Conservation (phyloP, 1,139 yeast species). For the Saccharomycopsis crataegensis region DNA sequence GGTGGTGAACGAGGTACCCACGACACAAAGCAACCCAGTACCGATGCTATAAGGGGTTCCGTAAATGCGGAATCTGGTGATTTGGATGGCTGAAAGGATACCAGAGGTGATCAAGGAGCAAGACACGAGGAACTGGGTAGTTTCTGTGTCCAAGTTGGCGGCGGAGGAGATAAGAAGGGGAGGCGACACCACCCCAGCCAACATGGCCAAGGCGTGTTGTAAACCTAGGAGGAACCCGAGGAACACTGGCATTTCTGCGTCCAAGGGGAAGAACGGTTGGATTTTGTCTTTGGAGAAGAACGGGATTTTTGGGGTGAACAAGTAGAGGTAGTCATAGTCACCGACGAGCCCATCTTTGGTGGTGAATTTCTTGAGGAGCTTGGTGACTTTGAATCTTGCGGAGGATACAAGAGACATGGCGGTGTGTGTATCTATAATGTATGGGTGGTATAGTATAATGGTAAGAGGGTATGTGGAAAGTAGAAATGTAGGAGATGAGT, state of each 20-base stretch:
- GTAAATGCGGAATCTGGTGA: slow-evolving; percentile 69
- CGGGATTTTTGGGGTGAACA: slow-evolving; percentile 74
- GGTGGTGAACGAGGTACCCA: slow-evolving; percentile 86
- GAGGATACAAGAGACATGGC: slow-evolving; percentile 1
- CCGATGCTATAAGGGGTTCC: slow-evolving; percentile 73
- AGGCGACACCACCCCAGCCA: slow-evolving; percentile 88
- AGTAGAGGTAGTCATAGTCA: slow-evolving; percentile 70
- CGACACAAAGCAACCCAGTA: slow-evolving; percentile 80
- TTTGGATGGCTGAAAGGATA: slow-evolving; percentile 64
- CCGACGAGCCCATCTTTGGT: slow-evolving; percentile 76
- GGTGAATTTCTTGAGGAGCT: slow-evolving; percentile 37
- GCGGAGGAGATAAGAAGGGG: slow-evolving; percentile 60
- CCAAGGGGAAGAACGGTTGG: slow-evolving; percentile 75
- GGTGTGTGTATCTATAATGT: no score
- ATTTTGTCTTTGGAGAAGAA: slow-evolving; percentile 46
- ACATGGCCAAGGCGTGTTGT: slow-evolving; percentile 83
- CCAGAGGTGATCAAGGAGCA: slow-evolving; percentile 74
- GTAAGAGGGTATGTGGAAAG: background rate
- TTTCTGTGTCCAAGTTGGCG: slow-evolving; percentile 46
- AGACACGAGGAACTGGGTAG: slow-evolving; percentile 67
- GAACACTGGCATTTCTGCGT: slow-evolving; percentile 71
- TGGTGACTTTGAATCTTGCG: slow-evolving; percentile 9
- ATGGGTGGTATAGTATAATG: background rate
- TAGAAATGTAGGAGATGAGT: background rate
- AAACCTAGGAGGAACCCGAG: slow-evolving; percentile 73